Conservation (phyloP, 2,329 filamentous ascomycete genomes). For the Neophaeococcomyces aloes region DNA sequence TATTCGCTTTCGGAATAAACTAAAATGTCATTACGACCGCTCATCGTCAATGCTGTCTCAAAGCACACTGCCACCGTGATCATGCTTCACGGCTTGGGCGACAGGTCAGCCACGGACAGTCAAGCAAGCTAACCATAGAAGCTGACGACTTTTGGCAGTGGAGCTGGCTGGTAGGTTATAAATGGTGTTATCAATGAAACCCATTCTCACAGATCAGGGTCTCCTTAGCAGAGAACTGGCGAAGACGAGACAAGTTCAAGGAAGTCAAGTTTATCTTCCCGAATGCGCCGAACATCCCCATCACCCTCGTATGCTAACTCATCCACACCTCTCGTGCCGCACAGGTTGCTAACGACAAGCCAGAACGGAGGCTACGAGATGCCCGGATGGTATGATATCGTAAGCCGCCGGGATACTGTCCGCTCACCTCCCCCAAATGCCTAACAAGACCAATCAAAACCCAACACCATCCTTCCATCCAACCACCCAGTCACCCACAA, state of each 20-base stretch:
- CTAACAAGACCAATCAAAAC: too few species aligned
- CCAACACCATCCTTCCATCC: too few species aligned
- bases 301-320: constrained; percentile 55
- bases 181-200: neutral
- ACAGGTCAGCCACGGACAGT: constrained; percentile 50
- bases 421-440: too few species aligned
- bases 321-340: neutral
- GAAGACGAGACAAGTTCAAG: constrained; percentile 65
- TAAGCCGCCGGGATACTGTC: constrained; percentile 35
- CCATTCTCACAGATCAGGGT: constrained; percentile 39
- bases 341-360: neutral
- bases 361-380: constrained; percentile 20
- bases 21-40: constrained; percentile 29
- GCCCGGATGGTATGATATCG: constrained; percentile 37
- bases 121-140: neutral
- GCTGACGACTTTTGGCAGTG: constrained; percentile 29
- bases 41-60: constrained; percentile 68
- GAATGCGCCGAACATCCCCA: constrained; percentile 75
- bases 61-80: constrained; percentile 92
- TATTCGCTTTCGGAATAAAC: neutral
- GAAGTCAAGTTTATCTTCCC: constrained; percentile 93
- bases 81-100: constrained; percentile 84
- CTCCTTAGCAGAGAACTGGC: constrained; percentile 77
- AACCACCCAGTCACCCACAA: too few species aligned
- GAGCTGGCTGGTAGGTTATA: constrained; percentile 35